Base-by-base conservation (phyloP, 352 stramenopile genomes). In the Phytophthora foliorum region DNA sequence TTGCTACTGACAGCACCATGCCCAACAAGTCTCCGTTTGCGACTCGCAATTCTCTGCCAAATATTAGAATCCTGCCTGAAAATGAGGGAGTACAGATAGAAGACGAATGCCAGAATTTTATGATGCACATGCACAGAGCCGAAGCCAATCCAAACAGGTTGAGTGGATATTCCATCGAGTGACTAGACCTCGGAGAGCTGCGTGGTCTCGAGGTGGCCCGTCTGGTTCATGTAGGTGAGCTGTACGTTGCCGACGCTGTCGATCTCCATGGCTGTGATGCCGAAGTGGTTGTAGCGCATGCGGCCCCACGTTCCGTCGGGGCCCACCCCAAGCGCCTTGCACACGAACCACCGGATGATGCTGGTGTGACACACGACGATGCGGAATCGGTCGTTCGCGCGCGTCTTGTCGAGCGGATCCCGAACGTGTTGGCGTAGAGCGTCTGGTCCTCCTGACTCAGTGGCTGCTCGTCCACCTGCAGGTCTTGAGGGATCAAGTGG, bases 321-420 rank as follows among this genome's bases (percentile, higher is more conserved):
- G 39, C 88, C 79, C 7, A 90, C 76, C 24, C 82, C 82, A 5
- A 93, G 51, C n/a, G 82, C 72, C 50, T 84, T 83, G 77, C 82
- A 91, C 31, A 89, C 69, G 36, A 93, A 89, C 80, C 80, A 91
- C 21, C 82, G 82, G 55, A 93, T 91, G 58, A 89, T 85, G 70
- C 90, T 92, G 50, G 84, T 79, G 66, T 91, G 82, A 56, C 83
- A 89, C 39, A 90, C 80, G 11, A 91, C 56, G 19, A 91, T 44
- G 29, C 81, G 81, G 74, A 89, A 93, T 44, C 57, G 67, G 63
- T 65, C 86, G 62, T 62, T 84, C 45, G 52, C 81, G 59, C 46
- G 70, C 48, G 54, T 90, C 67, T 58, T 65, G 38, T 84, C 59
- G 38, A 73, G 22, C 38, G 64, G 16, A 49, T 29, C 77, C 78